These are phyloP conservation scores for Physaria fendleri DNA, from an alignment of 345 rosid species.

Conservation along the genomic window DNA sequence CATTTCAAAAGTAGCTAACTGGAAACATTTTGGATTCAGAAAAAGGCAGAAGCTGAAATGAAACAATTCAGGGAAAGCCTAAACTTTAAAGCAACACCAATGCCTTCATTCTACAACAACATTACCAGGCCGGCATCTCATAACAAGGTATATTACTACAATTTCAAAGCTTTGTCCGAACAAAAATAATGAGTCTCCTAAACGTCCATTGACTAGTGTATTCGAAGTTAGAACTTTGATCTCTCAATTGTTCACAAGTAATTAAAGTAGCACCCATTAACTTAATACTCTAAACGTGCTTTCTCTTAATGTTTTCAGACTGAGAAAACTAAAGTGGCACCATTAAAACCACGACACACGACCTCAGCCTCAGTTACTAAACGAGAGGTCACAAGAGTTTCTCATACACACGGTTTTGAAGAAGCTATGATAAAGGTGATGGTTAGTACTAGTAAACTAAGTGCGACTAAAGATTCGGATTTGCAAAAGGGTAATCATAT, in stretches of 20 bases:
- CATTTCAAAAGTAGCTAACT: neutral
- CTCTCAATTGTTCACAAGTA: neutral
- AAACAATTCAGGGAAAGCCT: slow-evolving; percentile 64
- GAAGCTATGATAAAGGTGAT: slow-evolving; percentile 8
- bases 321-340: slow-evolving; percentile 6
- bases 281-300: neutral
- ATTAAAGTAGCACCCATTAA: neutral
- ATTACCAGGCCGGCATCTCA: slow-evolving; percentile 23
- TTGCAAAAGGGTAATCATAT: slow-evolving; percentile 1
- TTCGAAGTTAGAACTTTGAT: neutral
- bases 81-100: slow-evolving; percentile 78
- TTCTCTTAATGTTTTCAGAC: slow-evolving; percentile 10
- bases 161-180: neutral
- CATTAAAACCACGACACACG: slow-evolving; percentile 2
- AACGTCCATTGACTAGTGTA: neutral
- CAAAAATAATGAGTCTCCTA: neutral
- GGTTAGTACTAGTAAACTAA: neutral
- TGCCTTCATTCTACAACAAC: slow-evolving; percentile 76
- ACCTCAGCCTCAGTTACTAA: neutral
- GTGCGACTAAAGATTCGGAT: slow-evolving; percentile 2
- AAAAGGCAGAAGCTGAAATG: slow-evolving; percentile 57
- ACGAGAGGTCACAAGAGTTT: neutral
- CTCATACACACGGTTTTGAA: neutral
- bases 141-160: slow-evolving; percentile 43
- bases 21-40: slow-evolving; percentile 36